Evolutionary conservation across 495 filamentous ascomycete genomes (phyloP), one percentile per base, ranked within the genome.

Genomic region (Penicillium coprophilum): DNA sequence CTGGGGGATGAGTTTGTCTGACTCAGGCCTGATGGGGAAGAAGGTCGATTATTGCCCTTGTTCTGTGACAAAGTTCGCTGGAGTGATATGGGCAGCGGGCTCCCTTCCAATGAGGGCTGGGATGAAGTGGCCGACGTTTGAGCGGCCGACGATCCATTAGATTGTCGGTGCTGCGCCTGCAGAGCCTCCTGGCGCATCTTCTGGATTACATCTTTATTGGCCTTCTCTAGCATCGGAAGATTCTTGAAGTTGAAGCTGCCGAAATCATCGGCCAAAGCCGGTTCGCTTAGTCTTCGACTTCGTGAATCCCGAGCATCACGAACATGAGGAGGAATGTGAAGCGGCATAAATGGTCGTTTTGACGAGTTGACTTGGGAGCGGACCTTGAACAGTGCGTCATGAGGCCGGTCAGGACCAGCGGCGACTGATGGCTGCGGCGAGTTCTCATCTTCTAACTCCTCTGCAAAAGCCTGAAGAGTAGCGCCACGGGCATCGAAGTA

Each of bases 191-290:
- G 90, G 10, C 92, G 84, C 54, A 98, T 80, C 64, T 96, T 96
- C 64, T 97, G 92, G 36, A 98, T 94, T 40, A 97, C 90, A 68
- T 98, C 95, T 66, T 97, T 97, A 68, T 98, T 98, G 36, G 95
- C 94, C 68, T 96, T 97, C 67, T 97, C 93, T 19, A 98, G 80
- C 53, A 97, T 93, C 1, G 94, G 91, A 31, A 98, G 78, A 63
- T 98, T 98, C 75, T 97, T 98, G 80, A 96, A 98, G 31, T 91
- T 82, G 75, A 98, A 98, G 57, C 83, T 90, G 32, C 94, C 94
- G 77, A 98, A 98, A 69, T 98, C 94, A 71, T 97, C 95, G 0
- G 85, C 80, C 32, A 85, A 78, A 19, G 92, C 85, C 2, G 94
- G 94, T 71, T 98, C 94, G 67, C 94, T 97, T 34, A 97, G 75